Conservation (phyloP, 805 yeast species). For the Wickerhamiella azyma region DNA sequence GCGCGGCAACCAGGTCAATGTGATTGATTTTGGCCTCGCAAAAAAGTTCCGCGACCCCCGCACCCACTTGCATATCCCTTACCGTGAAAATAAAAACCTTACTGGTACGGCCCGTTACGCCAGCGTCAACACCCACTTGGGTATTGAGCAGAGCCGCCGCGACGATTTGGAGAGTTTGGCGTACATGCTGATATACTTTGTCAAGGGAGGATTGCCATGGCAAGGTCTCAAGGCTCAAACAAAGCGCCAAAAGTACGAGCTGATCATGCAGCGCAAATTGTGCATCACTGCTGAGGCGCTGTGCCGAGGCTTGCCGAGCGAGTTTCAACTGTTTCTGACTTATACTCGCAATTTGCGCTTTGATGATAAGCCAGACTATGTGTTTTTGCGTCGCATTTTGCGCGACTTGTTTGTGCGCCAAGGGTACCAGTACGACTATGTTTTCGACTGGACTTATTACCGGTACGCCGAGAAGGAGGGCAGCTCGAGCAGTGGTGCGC, state of each 20-base stretch:
- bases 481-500: neutral
- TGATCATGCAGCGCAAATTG: conserved; percentile 90
- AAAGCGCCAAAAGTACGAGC: conserved; percentile 91
- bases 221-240: conserved; percentile 96
- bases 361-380: conserved; percentile 93
- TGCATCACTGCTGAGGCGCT: conserved; percentile 74
- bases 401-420: conserved; percentile 81
- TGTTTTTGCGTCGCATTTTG: conserved; percentile 73
- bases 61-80: conserved; percentile 88
- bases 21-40: conserved; percentile 87
- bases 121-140: conserved; percentile 86
- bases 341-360: conserved; percentile 84
- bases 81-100: conserved; percentile 87
- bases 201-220: conserved; percentile 96
- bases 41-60: conserved; percentile 90
- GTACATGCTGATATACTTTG: conserved; percentile 84
- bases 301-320: conserved; percentile 84
- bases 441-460: conserved; percentile 93
- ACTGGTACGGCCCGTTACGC: conserved; percentile 98
- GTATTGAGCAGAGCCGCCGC: conserved; percentile 91
- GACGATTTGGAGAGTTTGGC: conserved; percentile 94
- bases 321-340: conserved; percentile 74
- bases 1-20: conserved; percentile 89
- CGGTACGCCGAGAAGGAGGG: conserved; percentile 22
- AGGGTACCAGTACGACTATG: conserved; percentile 81